These are phyloP conservation scores for Aspergillus uvarum DNA, from an alignment of 2,329 filamentous ascomycete species.

Conservation along the genomic window DNA sequence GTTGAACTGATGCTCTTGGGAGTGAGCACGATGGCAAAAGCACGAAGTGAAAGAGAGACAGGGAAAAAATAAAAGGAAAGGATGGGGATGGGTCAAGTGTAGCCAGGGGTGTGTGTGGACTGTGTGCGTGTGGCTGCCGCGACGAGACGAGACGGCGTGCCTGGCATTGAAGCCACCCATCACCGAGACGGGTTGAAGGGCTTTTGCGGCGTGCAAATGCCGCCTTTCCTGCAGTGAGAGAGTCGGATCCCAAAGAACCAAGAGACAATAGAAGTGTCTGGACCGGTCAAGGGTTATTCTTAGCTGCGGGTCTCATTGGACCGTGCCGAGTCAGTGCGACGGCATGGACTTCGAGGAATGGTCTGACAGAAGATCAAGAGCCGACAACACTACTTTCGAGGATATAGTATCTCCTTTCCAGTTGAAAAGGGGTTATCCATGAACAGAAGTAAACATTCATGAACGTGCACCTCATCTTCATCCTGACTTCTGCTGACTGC, in stretches of 20 bases:
- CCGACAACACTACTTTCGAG: background rate
- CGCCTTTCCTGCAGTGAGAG: background rate
- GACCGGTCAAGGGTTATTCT: constrained; percentile 9
- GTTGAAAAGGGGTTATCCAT: background rate
- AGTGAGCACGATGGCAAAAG: background rate
- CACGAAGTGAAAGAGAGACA: background rate
- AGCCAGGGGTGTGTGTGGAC: background rate
- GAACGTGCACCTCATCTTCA: background rate
- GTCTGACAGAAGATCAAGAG: background rate
- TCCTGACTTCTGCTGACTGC: background rate
- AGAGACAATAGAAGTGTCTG: constrained; percentile 12
- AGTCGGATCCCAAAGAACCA: background rate
- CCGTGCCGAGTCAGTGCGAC: background rate
- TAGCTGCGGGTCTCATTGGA: constrained; percentile 4
- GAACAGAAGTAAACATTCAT: background rate
- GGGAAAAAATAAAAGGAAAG: background rate
- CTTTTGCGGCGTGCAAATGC: background rate
- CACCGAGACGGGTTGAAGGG: background rate
- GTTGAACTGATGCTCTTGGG: background rate
- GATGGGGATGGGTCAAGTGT: background rate
- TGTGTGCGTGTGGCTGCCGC: background rate
- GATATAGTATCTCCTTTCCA: background rate
- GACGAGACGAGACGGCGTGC: background rate
- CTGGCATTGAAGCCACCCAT: background rate
- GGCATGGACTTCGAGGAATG: background rate